These are phyloP conservation scores for Aspergillus spinulosporus DNA, from an alignment of 2,329 filamentous ascomycete genomes.

Conservation along the genomic window DNA sequence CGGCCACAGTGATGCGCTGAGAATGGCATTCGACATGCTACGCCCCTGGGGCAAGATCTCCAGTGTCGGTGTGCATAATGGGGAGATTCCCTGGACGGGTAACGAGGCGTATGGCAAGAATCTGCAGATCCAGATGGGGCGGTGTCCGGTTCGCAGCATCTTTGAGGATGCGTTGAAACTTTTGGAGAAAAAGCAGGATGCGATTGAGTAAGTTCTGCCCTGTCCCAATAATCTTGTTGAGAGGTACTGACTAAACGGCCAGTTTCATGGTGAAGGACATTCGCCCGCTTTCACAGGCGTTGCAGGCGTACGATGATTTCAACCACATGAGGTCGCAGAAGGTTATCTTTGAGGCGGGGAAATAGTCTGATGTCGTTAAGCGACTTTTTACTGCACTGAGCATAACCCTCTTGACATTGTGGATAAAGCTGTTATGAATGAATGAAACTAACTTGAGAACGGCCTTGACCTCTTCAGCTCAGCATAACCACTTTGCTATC, in stretches of 20 bases:
- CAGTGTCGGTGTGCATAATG: constrained; percentile 73
- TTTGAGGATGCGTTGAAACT: constrained; percentile 65
- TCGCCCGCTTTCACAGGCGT: constrained; percentile 65
- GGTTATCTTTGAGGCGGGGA: constrained; percentile 60
- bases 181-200: constrained; percentile 63
- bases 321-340: constrained; percentile 70
- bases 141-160: constrained; percentile 65
- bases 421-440: no score
- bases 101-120: constrained; percentile 68
- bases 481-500: no score
- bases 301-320: constrained; percentile 64
- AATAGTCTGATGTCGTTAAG: constrained; percentile 8
- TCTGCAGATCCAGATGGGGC: constrained; percentile 69
- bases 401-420: no score
- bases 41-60: constrained; percentile 70
- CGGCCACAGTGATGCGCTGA: constrained; percentile 65
- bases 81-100: constrained; percentile 66
- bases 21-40: constrained; percentile 69
- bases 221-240: neutral
- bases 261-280: constrained; percentile 75
- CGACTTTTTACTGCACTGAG: no score
- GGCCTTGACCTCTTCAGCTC: no score
- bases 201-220: constrained; percentile 57
- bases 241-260: constrained; percentile 17
- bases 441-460: no score